Conservation (phyloP, 1,284 basidiomycete genomes). For the Takashimella koratensis region DNA sequence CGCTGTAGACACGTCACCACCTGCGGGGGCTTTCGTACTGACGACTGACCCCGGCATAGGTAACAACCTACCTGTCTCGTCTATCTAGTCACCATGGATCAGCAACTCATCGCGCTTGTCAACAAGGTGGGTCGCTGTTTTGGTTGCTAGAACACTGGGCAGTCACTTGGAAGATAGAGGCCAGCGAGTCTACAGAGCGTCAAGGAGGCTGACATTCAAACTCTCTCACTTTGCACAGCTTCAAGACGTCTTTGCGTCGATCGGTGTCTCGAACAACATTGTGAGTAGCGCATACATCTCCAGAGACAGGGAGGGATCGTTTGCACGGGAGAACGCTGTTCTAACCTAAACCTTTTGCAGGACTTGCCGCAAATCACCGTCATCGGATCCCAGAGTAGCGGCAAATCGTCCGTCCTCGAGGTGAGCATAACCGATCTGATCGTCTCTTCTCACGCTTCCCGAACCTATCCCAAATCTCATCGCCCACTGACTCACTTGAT, state of each 20-base stretch:
- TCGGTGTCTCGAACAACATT: constrained; percentile 51
- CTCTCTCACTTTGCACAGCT: constrained; percentile 35
- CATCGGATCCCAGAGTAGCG: constrained; percentile 55
- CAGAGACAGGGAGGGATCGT: neutral
- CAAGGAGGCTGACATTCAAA: neutral
- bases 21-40: too few relatives aligned
- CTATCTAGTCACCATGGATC: constrained; percentile 43
- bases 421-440: constrained; percentile 32
- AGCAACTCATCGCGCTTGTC: constrained; percentile 49
- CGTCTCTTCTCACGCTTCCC: too few relatives aligned
- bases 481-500: constrained; percentile 1
- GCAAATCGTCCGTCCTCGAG: constrained; percentile 55
- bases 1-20: too few relatives aligned
- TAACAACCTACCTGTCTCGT: too few relatives aligned
- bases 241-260: constrained; percentile 55
- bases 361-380: constrained; percentile 58
- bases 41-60: too few relatives aligned
- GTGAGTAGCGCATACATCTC: constrained; percentile 26
- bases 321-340: neutral
- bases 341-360: constrained; percentile 18
- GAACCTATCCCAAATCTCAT: too few relatives aligned
- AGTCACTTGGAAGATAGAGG: neutral
- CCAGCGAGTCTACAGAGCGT: too few relatives aligned
- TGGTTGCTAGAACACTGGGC: neutral
- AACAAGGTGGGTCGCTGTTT: constrained; percentile 49